Evolutionary conservation across 176 grass and related monocot genomes (phyloP).

Genomic region (Musa schizocarpa): DNA sequence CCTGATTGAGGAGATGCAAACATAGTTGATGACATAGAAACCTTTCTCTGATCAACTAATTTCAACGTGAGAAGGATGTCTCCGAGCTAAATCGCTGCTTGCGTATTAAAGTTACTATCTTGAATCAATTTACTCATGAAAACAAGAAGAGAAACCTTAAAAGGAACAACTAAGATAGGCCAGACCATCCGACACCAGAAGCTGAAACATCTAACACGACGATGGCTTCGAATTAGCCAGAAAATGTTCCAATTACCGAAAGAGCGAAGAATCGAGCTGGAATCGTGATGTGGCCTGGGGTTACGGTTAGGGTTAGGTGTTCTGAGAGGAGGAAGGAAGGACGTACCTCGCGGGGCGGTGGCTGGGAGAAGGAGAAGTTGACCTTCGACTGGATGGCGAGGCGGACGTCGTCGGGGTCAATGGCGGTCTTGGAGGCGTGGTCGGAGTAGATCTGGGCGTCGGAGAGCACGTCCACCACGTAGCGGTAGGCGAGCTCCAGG

Average conservation of each 20-base stretch:
- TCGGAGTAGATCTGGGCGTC: constrained; percentile 85
- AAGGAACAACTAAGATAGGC: background rate
- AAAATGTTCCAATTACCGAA: too few relatives aligned
- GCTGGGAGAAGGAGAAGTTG: constrained; percentile 97
- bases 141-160: background rate
- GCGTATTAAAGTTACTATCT: too few relatives aligned
- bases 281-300: too few relatives aligned
- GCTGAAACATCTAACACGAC: too few relatives aligned
- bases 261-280: too few relatives aligned
- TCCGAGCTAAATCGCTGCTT: too few relatives aligned
- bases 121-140: background rate
- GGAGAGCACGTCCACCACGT: constrained; percentile 73
- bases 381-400: constrained; percentile 92
- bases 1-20: too few relatives aligned
- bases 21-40: too few relatives aligned
- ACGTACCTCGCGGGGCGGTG: constrained; percentile 88
- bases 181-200: too few relatives aligned
- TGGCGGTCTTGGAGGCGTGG: constrained; percentile 67
- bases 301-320: background rate
- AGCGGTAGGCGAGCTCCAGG: constrained; percentile 83
- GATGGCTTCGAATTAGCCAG: too few relatives aligned
- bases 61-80: too few relatives aligned
- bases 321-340: background rate
- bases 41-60: too few relatives aligned
- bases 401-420: constrained; percentile 84